Percentiles rank a stretch among this genome's conserved stretches.
phyloP scores from a whole-genome alignment of 2,329 filamentous ascomycete species.

The Mollisiaceae sp. region DNA sequence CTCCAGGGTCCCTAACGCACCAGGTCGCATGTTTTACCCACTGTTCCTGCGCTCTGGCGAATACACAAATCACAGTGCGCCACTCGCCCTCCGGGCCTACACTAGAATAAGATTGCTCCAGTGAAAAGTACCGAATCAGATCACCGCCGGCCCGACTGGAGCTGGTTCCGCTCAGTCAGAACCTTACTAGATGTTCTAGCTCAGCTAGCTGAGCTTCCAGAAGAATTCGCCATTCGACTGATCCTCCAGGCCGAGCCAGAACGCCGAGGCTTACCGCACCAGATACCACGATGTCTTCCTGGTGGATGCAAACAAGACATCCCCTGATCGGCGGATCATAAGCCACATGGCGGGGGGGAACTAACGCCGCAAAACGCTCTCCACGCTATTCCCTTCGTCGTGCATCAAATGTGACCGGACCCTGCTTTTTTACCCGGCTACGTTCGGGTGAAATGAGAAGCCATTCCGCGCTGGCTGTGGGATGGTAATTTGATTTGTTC shows the following conservation, averaged over 20 bases:
- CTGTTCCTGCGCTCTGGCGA: not conserved
- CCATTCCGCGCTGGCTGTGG: not conserved
- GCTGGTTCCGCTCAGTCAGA: slow-evolving; percentile 1
- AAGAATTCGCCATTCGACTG: slow-evolving; percentile 25
- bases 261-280: slow-evolving; percentile 12
- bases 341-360: not conserved
- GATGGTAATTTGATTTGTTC: slow-evolving; percentile 4
- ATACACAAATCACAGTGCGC: slow-evolving; percentile 9
- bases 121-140: not conserved
- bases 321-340: not conserved
- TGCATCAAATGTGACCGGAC: not conserved
- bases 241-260: slow-evolving; percentile 10
- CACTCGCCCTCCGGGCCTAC: not conserved
- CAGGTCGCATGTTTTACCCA: not conserved
- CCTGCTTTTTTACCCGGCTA: not conserved
- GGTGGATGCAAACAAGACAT: not conserved
- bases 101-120: slow-evolving; percentile 4
- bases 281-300: not conserved
- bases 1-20: slow-evolving; percentile 20
- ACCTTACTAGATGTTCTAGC: slow-evolving; percentile 9
- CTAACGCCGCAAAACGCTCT: slow-evolving; percentile 8
- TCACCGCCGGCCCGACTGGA: slow-evolving; percentile 4
- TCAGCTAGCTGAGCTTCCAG: slow-evolving; percentile 24
- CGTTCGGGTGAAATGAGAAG: not conserved
- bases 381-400: slow-evolving; percentile 1